Conservation (phyloP, 1,284 basidiomycete genomes). For the Heliocybe sulcata region DNA sequence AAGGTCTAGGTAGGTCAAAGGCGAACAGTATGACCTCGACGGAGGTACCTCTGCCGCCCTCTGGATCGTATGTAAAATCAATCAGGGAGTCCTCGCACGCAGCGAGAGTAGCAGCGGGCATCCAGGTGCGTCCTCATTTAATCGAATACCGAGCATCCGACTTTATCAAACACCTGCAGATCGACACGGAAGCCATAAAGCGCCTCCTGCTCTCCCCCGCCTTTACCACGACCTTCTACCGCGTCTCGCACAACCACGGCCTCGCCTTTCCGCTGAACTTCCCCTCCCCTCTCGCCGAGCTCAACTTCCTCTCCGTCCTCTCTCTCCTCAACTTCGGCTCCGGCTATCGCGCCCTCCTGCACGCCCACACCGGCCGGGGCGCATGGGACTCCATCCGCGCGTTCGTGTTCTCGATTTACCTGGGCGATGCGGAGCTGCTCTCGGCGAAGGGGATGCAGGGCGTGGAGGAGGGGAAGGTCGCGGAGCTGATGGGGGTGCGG, state of each 20-base stretch:
- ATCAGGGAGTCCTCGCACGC: constrained; percentile 43
- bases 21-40: neutral
- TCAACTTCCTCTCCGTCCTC: constrained; percentile 68
- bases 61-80: constrained; percentile 37
- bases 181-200: constrained; percentile 45
- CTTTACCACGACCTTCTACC: constrained; percentile 55
- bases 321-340: constrained; percentile 77
- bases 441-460: constrained; percentile 58
- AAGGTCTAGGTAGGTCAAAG: neutral
- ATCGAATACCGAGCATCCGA: neutral
- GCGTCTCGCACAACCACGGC: constrained; percentile 57
- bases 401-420: constrained; percentile 63
- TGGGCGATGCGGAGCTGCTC: constrained; percentile 53
- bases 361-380: constrained; percentile 61
- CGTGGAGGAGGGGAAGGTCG: constrained; percentile 50
- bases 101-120: constrained; percentile 32
- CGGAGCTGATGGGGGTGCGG: constrained; percentile 63
- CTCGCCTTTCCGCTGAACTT: constrained; percentile 73
- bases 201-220: constrained; percentile 57
- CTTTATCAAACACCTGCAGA: constrained; percentile 27
- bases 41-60: constrained; percentile 9
- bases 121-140: constrained; percentile 15
- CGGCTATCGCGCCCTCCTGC: constrained; percentile 68
- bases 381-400: constrained; percentile 77
- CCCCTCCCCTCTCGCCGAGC: constrained; percentile 57